These are phyloP conservation scores for Acmispon strigosus DNA, from an alignment of 306 rosid genomes.

Conservation along the genomic window DNA sequence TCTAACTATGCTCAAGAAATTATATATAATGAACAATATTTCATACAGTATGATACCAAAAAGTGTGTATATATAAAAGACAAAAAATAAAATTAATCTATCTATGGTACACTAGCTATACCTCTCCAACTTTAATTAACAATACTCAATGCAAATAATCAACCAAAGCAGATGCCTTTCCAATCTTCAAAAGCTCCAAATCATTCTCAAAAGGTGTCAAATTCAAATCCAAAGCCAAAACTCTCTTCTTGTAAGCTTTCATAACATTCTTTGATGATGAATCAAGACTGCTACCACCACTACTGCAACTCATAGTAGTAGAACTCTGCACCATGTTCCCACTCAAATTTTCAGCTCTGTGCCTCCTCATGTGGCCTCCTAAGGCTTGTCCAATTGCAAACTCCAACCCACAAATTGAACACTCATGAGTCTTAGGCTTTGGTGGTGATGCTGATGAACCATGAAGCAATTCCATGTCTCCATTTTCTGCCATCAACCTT, in stretches of 20 bases:
- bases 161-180: constrained; percentile 38
- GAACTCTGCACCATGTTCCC: background rate
- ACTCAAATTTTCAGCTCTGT: constrained; percentile 41
- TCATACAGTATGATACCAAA: background rate
- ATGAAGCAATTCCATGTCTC: constrained; percentile 17
- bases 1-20: too few relatives aligned
- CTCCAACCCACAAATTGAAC: constrained; percentile 79
- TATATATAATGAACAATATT: too few relatives aligned
- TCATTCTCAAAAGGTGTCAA: constrained; percentile 91
- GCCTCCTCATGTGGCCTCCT: constrained; percentile 98
- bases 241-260: constrained; percentile 27
- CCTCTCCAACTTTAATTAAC: background rate
- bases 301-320: background rate
- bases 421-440: constrained; percentile 87
- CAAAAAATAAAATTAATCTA: background rate
- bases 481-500: constrained; percentile 34
- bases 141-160: constrained; percentile 40
- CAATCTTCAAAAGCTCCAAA: constrained; percentile 56
- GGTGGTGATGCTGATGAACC: constrained; percentile 44
- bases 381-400: constrained; percentile 92
- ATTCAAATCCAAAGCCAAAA: constrained; percentile 73
- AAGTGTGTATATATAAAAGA: background rate
- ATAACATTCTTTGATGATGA: constrained; percentile 23
- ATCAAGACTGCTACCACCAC: constrained; percentile 1
- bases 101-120: constrained; percentile 13